phyloP scores from a whole-genome alignment of 225 moss, liverwort and hornwort genomes.

The Antitrichia curtipendula region DNA sequence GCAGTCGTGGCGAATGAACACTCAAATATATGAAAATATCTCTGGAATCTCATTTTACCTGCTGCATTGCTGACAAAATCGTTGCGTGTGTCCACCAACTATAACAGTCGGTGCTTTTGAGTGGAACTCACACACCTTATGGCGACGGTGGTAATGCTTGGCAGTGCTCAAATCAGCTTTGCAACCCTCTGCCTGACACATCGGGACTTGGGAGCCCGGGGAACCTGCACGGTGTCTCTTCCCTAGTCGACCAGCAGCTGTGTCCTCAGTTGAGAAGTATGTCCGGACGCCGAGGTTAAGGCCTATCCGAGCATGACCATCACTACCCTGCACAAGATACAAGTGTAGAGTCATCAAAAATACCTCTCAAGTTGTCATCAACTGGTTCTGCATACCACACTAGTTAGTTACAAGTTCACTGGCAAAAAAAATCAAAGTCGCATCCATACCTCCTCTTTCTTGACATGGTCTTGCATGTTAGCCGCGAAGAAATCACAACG shows the following conservation, averaged over 20 bases:
- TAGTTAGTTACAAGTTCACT: not conserved
- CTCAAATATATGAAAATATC: not conserved
- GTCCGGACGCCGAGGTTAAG: slow-evolving; percentile 91
- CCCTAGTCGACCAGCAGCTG: slow-evolving; percentile 60
- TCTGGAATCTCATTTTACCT: slow-evolving; percentile 28
- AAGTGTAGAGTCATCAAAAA: not conserved
- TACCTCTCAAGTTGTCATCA: not conserved
- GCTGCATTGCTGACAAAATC: slow-evolving; percentile 97
- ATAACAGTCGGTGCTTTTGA: slow-evolving; percentile 73
- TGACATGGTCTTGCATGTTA: slow-evolving; percentile 43
- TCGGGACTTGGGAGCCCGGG: slow-evolving; percentile 74
- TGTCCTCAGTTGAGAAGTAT: slow-evolving; percentile 86
- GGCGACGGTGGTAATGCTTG: slow-evolving; percentile 90
- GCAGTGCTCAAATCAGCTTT: slow-evolving; percentile 82
- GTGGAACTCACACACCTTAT: slow-evolving; percentile 92
- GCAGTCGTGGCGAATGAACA: not conserved
- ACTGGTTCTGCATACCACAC: not conserved
- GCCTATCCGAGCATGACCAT: slow-evolving; percentile 74
- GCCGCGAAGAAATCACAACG: slow-evolving; percentile 51
- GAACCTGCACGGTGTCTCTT: slow-evolving; percentile 80
- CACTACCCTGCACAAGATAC: slow-evolving; percentile 27
- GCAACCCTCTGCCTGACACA: slow-evolving; percentile 92
- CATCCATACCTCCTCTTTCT: slow-evolving; percentile 42
- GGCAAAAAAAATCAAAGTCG: not conserved
- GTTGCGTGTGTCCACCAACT: slow-evolving; percentile 65